Base-by-base conservation (phyloP, 768 basidiomycete species). In the Hygrocybe punicea region DNA sequence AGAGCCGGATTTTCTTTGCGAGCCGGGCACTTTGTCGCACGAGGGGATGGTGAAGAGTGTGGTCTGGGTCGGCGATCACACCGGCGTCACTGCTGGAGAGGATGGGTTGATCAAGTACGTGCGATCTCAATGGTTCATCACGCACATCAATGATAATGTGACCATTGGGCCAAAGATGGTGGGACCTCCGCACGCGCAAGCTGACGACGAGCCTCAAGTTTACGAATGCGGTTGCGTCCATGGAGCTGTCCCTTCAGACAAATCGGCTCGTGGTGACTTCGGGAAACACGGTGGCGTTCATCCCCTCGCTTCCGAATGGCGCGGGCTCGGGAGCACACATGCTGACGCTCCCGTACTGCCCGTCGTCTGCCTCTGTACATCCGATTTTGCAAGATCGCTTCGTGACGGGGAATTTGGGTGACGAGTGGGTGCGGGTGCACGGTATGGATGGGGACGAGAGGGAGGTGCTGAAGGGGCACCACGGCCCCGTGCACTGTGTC, bases 391-490 rank as follows among this genome's bases (percentile, higher is more conserved):
- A 91, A 66, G 90, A 96, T 68, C 83, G 92, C 50, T 98, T 98
- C 72, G 89, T 98, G 56, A 93, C 93, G 0, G 97, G 97, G 39
- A 91, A 86, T 62, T 79, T 82, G 51, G 83, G 81, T 13, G 97
- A 99, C 70, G 94, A 98, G 65, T 98, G 97, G 97, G 94, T 99
- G 45, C 81, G 96, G 35, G 84, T 98, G 29, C 93, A 98, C 69
- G 89, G 88, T 14, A 85, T 95, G 67, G 83, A 89, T 33, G 97
- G 96, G 2, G 86, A 88, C 70, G 95, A 99, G 75, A 75, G 83
- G 60, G 96, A 98, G 56, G 82, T 97, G 29, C 80, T 94, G 57
- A 96, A 97, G 71, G 96, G 96, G 4, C 97, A 98, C 67, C 97
- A 98, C 68, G 97, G 96, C 21, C 95, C 96, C 17, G 95, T 98